phyloP scores from a whole-genome alignment of 208 protist genomes.

The Angomonas deanei region DNA sequence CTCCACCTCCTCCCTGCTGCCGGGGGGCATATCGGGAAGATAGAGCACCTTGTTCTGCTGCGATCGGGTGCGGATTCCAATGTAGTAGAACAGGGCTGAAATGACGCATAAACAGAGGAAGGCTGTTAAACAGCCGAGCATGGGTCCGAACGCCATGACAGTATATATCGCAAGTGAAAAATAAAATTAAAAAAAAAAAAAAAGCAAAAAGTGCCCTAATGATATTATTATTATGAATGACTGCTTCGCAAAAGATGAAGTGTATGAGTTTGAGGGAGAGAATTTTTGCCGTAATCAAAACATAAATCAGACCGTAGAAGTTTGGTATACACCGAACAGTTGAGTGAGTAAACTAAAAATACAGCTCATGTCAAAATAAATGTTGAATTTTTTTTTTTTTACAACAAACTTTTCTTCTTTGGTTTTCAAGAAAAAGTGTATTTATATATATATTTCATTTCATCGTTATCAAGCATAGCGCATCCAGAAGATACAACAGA shows the following conservation, averaged over 20 bases:
- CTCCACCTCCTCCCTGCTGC: slow-evolving; percentile 51
- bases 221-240: too few relatives aligned
- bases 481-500: too few relatives aligned
- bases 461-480: too few relatives aligned
- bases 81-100: slow-evolving; percentile 10
- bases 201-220: slow-evolving; percentile 6
- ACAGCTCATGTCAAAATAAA: background rate
- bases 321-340: too few relatives aligned
- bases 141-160: background rate
- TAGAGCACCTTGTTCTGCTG: slow-evolving; percentile 68
- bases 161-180: background rate
- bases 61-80: slow-evolving; percentile 24
- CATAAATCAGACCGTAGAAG: too few relatives aligned
- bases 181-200: slow-evolving; percentile 1
- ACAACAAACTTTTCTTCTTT: background rate
- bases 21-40: slow-evolving; percentile 47
- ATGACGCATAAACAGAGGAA: background rate
- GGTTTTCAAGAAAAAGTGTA: slow-evolving; percentile 5
- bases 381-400: background rate
- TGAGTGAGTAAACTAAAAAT: too few relatives aligned
- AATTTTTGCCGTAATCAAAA: too few relatives aligned
- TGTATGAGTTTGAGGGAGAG: too few relatives aligned
- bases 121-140: background rate
- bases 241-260: too few relatives aligned
- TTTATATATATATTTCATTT: too few relatives aligned